Base-by-base conservation (phyloP, 1,139 yeast species). In the Yamadazyma sp. region DNA sequence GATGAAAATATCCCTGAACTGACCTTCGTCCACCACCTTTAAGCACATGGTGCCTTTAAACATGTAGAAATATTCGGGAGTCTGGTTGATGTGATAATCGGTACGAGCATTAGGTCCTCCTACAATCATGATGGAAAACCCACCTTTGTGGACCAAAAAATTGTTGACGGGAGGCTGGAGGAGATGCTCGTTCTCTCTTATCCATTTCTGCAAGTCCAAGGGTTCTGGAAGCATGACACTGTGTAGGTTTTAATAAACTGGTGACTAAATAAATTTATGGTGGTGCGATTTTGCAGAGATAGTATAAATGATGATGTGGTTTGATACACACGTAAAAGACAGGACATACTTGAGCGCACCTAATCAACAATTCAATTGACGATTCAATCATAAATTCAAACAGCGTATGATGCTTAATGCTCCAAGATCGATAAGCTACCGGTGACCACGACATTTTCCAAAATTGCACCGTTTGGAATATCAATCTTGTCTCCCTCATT, bases 401-500 rank as follows among this genome's bases (percentile, higher is more conserved):
- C n/a, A n/a, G n/a, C n/a, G n/a, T n/a, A n/a, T n/a, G n/a, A n/a
- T 9, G 29, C n/a, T 28, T 67, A 92, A 67, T 92, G 98, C 71
- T 92, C 98, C 57, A 92, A 79, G 53, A 92, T 90, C 56, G 95
- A 88, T 68, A 92, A 79, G 70, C 87, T 88, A 63, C 98, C 98
- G 42, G 98, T 92, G 54, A 92, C 89, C 50, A 92, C 98, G 39
- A 90, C 97, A 57, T 92, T 92, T 66, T 92, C 98, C 56, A 92
- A 77, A 41, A 89, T 77, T 20, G 96, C 78, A 31, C 98, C 98
- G 59, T 92, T 90, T 53, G 98, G 98, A 72, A 92, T 87, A 61
- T 92, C 97, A 55, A 92, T 92, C 70, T 81, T 87, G 61, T 88
- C 94, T 48, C 97, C 97, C 57, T 92, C 98, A 46, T 92, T 90